Evolutionary conservation across 371 early-diverging fungal genomes (phyloP), one percentile per base, ranked within the genome.

Genomic region (Mucor velutinosus): DNA sequence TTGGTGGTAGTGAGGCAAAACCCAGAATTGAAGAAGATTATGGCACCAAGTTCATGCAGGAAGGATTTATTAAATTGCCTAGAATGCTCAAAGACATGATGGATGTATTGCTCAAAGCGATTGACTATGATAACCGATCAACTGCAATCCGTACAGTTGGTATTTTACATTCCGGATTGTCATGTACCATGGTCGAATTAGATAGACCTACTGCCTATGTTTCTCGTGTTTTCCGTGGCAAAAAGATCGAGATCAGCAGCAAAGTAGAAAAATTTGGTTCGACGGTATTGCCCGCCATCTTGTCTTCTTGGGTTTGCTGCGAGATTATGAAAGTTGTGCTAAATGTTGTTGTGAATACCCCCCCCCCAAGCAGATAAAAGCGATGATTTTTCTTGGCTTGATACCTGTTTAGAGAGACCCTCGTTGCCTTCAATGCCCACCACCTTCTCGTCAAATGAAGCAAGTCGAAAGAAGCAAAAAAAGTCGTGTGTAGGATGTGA

Each of bases 31-130:
- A 60, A 21, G 60, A 53, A 17, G 56, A 45, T 27, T 51, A 7
- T 33, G 69, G 69, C 0, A 23, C 64, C 1, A 64, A 64, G 0
- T 64, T 53, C 19, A 11, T 69, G 60, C 0, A 69, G 8, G 69
- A 69, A 69, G 60, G 69, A 14, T 55, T 69, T 10, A 53, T 17
- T 1, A 69, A 69, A 23, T 30, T 69, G 25, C 64, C 69, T 32
- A 2, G 12, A 2, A 30, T 66, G n/a, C 56, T 60, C 8, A 39
- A 60, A 53, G n/a, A n/a, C n/a, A n/a, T n/a, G n/a, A n/a, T n/a
- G n/a, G n/a, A n/a, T n/a, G n/a, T n/a, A n/a, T n/a, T n/a, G n/a
- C n/a, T n/a, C n/a, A n/a, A n/a, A n/a, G 41, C 30, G 33, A 41
- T 66, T 11, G 23, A 21, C 41, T 61, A 32, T 60, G 62, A 61